Evolutionary conservation across 2,329 filamentous ascomycete species (phyloP).

Genomic region (Scedosporium boydii): DNA sequence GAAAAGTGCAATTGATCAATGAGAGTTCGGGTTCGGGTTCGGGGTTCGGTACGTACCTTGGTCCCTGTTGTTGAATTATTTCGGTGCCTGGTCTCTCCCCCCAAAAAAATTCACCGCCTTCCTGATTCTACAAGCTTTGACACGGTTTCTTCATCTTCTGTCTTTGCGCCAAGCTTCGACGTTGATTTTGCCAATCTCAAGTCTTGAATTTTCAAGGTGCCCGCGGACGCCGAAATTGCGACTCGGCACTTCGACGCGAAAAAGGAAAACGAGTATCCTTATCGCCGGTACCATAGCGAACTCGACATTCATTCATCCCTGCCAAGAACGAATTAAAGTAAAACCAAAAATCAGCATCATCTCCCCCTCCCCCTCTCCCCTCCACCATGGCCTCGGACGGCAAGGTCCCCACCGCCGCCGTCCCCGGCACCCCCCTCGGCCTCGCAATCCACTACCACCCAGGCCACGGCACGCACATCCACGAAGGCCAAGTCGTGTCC

Average conservation of each 20-base stretch:
- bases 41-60: background rate
- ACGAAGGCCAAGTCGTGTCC: conserved; percentile 65
- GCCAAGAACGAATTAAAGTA: background rate
- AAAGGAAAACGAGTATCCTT: background rate
- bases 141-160: background rate
- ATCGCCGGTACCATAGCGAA: background rate
- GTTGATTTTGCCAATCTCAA: background rate
- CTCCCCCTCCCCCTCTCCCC: background rate
- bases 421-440: conserved; percentile 78
- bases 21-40: background rate
- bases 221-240: background rate
- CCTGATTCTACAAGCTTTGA: background rate
- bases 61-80: background rate
- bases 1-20: background rate
- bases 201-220: background rate
- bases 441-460: conserved; percentile 55
- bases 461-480: conserved; percentile 77
- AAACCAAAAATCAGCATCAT: background rate
- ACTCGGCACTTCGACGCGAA: background rate
- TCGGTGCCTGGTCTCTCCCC: background rate
- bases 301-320: background rate
- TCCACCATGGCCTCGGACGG: conserved; percentile 23
- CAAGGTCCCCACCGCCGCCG: conserved; percentile 40
- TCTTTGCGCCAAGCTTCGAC: background rate
- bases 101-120: background rate